These are phyloP conservation scores for Pyropia haitanensis DNA, from an alignment of 23 red algal genomes.

Conservation along the genomic window DNA sequence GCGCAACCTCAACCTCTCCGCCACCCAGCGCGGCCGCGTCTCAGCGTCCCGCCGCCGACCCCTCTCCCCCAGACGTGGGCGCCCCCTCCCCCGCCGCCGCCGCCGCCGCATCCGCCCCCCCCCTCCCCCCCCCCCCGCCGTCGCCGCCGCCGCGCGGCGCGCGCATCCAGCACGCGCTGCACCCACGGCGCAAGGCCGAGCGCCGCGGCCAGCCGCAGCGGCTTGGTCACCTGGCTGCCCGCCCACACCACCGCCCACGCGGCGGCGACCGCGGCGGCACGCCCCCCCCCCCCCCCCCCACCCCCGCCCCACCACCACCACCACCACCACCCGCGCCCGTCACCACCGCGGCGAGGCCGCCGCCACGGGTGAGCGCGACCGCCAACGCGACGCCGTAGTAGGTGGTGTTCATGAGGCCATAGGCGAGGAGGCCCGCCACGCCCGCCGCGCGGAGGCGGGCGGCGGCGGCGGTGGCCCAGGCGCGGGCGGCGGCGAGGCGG, in stretches of 20 bases:
- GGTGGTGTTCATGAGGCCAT: constrained; percentile 61
- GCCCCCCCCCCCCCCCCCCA: not conserved
- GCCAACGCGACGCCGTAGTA: constrained; percentile 67
- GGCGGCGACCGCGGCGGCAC: constrained; percentile 5
- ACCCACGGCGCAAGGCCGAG: constrained; percentile 53
- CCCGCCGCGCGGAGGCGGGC: constrained; percentile 4
- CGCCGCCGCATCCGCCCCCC: no score
- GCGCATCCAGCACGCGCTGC: constrained; percentile 20
- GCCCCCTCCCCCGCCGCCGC: no score
- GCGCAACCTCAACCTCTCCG: no score
- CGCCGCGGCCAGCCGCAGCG: constrained; percentile 37
- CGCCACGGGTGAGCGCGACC: constrained; percentile 24
- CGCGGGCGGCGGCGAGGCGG: no score
- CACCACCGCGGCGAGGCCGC: not conserved
- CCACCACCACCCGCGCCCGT: constrained; percentile 53
- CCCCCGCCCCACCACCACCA: constrained; percentile 42
- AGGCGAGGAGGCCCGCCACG: constrained; percentile 58
- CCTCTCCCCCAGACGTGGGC: no score
- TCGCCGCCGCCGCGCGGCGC: not conserved
- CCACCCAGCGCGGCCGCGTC: no score
- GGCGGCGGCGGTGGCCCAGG: no score
- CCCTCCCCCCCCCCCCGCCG: no score
- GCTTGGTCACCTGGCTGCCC: constrained; percentile 73
- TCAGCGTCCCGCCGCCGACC: no score
- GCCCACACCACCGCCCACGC: constrained; percentile 88